phyloP scores from a whole-genome alignment of 2,329 filamentous ascomycete genomes.

The Bimuria novae-zelandiae region DNA sequence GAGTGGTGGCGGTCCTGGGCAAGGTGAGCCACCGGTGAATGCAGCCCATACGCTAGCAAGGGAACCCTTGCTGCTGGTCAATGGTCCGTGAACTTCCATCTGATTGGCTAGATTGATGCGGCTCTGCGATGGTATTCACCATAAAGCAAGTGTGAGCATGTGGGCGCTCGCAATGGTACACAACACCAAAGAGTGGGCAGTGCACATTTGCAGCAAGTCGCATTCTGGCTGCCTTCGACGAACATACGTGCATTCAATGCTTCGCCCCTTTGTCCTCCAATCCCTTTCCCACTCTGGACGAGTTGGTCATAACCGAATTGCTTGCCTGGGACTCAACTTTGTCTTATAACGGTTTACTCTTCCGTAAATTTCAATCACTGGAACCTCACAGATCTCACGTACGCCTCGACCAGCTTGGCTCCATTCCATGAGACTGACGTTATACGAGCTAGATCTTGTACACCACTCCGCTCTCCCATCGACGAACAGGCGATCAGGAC shows the following conservation, averaged over 20 bases:
- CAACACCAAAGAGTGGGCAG: slow-evolving; percentile 31
- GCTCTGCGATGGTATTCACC: slow-evolving; percentile 38
- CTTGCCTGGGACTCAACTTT: slow-evolving; percentile 4
- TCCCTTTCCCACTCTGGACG: slow-evolving; percentile 13
- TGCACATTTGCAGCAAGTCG: slow-evolving; percentile 29
- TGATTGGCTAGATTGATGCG: slow-evolving; percentile 27
- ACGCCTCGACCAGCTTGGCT: not conserved
- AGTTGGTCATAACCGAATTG: slow-evolving; percentile 15
- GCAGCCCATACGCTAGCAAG: slow-evolving; percentile 15
- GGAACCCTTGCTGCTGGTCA: slow-evolving; percentile 7
- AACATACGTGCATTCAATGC: slow-evolving; percentile 21
- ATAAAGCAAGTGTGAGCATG: slow-evolving; percentile 38
- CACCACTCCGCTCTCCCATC: not conserved
- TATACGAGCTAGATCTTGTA: not conserved
- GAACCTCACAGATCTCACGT: not conserved
- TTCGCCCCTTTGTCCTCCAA: slow-evolving; percentile 32
- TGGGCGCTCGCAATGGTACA: slow-evolving; percentile 23
- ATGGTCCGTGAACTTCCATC: slow-evolving; percentile 11
- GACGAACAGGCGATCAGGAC: not conserved
- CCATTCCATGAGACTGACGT: not conserved
- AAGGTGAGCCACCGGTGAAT: slow-evolving; percentile 39
- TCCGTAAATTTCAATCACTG: not conserved
- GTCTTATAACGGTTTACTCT: not conserved
- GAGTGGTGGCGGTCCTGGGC: slow-evolving; percentile 35
- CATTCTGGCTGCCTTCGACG: slow-evolving; percentile 29